Evolutionary conservation across 441 rosid genomes (phyloP).

Genomic region (Populus hybrid): DNA sequence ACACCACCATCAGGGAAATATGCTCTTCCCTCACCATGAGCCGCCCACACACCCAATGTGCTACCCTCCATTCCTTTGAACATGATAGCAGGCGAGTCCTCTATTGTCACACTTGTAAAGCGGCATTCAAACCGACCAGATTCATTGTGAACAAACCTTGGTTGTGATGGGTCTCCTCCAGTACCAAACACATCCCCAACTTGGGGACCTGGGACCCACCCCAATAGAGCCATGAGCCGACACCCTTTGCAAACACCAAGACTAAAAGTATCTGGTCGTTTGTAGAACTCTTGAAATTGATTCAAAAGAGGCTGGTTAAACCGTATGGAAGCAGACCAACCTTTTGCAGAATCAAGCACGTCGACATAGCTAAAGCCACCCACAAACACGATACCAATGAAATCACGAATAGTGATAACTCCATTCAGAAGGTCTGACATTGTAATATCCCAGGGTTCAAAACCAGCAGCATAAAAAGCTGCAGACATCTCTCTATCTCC

Average conservation of each 20-base stretch:
- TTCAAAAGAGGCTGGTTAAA: constrained; percentile 68
- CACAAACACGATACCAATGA: constrained; percentile 83
- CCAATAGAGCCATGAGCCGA: constrained; percentile 90
- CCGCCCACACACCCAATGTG: constrained; percentile 96
- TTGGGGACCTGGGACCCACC: constrained; percentile 98
- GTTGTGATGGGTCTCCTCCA: constrained; percentile 82
- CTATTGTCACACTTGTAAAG: constrained; percentile 70
- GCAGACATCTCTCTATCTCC: constrained; percentile 98
- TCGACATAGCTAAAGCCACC: constrained; percentile 98
- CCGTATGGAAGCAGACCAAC: constrained; percentile 94
- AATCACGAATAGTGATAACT: constrained; percentile 54
- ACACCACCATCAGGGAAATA: constrained; percentile 93
- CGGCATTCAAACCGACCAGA: constrained; percentile 96
- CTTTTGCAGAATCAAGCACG: constrained; percentile 95
- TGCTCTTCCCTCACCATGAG: constrained; percentile 96
- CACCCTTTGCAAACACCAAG: constrained; percentile 97
- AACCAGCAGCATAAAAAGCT: constrained; percentile 83
- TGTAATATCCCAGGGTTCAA: constrained; percentile 96
- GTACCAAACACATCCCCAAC: constrained; percentile 77
- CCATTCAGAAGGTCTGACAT: constrained; percentile 86
- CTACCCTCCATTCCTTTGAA: constrained; percentile 95
- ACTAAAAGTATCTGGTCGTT: constrained; percentile 83
- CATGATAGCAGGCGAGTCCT: constrained; percentile 88
- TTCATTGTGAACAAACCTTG: constrained; percentile 89
- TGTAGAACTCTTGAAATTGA: constrained; percentile 91